Evolutionary conservation across 208 protist genomes (phyloP).

Genomic region (Acanthamoeba comandoni): DNA sequence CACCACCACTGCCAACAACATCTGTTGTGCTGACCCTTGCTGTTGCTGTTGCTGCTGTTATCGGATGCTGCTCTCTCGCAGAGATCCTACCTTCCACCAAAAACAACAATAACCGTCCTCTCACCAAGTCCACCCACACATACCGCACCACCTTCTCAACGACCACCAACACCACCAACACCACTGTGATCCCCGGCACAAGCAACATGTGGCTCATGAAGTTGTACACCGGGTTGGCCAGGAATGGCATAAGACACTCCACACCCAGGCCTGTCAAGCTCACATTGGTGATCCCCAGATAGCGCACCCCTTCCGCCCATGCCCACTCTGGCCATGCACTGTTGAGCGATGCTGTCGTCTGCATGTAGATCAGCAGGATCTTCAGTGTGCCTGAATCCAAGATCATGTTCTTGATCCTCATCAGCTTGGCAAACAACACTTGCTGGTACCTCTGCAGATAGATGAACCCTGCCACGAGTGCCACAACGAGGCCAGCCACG

Average conservation of each 20-base stretch:
- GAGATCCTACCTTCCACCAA: too few relatives aligned
- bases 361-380: slow-evolving; percentile 32
- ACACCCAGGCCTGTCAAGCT: slow-evolving; percentile 3
- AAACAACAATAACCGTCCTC: too few relatives aligned
- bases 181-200: too few relatives aligned
- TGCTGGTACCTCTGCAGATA: slow-evolving; percentile 15
- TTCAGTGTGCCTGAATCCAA: slow-evolving; percentile 51
- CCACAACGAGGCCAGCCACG: neutral
- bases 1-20: too few relatives aligned
- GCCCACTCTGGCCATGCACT: slow-evolving; percentile 41
- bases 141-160: too few relatives aligned
- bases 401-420: neutral
- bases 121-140: too few relatives aligned
- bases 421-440: neutral
- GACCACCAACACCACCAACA: too few relatives aligned
- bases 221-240: slow-evolving; percentile 20
- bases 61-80: too few relatives aligned
- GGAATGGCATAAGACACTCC: slow-evolving; percentile 16
- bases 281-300: slow-evolving; percentile 31
- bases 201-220: slow-evolving; percentile 5
- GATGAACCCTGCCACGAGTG: neutral
- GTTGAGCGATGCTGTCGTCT: slow-evolving; percentile 50
- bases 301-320: slow-evolving; percentile 22
- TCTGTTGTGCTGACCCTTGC: too few relatives aligned
- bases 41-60: too few relatives aligned